Conservation (phyloP, 2,329 filamentous ascomycete genomes). For the Penicillium oxalicum region DNA sequence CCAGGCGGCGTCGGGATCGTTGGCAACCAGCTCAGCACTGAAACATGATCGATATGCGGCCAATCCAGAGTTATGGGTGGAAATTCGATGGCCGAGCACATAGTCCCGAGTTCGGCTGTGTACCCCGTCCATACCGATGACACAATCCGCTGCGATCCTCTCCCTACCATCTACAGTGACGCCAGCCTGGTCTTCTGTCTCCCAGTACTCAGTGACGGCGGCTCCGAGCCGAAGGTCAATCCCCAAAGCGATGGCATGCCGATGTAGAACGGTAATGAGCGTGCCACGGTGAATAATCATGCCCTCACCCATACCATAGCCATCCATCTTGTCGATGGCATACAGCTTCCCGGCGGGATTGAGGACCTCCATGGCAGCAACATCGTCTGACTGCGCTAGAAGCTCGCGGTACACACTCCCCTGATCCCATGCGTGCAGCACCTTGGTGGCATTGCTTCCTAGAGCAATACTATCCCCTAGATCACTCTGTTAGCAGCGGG, state of each 20-base stretch:
- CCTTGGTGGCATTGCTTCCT: background rate
- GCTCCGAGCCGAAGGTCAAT: constrained; percentile 4
- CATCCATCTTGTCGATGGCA: constrained; percentile 1
- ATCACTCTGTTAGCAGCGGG: background rate
- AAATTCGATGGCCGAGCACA: background rate
- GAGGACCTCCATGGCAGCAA: background rate
- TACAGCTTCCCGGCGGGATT: constrained; percentile 1
- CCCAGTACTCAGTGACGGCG: constrained; percentile 3
- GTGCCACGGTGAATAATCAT: constrained; percentile 3
- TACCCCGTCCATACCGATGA: constrained; percentile 6
- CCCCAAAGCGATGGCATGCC: background rate
- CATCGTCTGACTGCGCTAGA: background rate
- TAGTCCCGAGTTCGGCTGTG: constrained; percentile 3
- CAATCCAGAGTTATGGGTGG: background rate
- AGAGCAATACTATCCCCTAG: background rate
- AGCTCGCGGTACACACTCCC: background rate
- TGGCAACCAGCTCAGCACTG: background rate
- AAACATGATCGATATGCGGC: background rate
- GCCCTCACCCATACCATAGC: constrained; percentile 1
- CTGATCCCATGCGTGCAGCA: background rate
- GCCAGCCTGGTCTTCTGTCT: constrained; percentile 1
- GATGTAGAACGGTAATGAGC: background rate
- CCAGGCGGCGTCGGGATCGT: background rate
- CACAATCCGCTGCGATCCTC: constrained; percentile 3
- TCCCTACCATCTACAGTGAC: background rate